phyloP scores from a whole-genome alignment of 768 basidiomycete species.

The Termitomyces sp. region DNA sequence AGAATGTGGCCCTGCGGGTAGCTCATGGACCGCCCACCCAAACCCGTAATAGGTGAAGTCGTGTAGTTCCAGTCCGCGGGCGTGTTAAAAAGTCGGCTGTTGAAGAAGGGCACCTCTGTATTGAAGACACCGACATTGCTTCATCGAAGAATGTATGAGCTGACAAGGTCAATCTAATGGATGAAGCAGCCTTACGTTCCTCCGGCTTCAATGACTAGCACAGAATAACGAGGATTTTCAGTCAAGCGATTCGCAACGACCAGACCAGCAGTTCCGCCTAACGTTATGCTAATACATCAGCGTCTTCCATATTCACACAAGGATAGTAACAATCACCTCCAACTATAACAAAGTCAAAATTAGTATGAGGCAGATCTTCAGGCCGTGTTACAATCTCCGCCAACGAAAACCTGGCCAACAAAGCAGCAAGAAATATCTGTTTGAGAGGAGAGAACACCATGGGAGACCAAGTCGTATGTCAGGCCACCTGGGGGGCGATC shows the following conservation, averaged over 20 bases:
- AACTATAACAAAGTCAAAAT: conserved; percentile 21
- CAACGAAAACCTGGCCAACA: background rate
- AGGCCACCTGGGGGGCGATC: background rate
- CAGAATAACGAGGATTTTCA: conserved; percentile 12
- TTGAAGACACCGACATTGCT: conserved; percentile 11
- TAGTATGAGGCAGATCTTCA: conserved; percentile 6
- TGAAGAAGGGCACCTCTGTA: conserved; percentile 16
- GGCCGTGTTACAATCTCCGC: conserved; percentile 3
- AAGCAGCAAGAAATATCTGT: background rate
- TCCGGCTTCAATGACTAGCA: conserved; percentile 17
- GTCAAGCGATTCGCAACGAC: conserved; percentile 16
- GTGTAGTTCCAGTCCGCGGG: conserved; percentile 17
- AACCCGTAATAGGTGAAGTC: conserved; percentile 8
- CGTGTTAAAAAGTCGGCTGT: conserved; percentile 10
- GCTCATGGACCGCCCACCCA: conserved; percentile 8
- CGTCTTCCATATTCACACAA: background rate
- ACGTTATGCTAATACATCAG: background rate
- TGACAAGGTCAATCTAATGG: background rate
- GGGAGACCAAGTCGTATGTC: background rate
- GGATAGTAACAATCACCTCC: conserved; percentile 13
- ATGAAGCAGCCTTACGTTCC: conserved; percentile 11
- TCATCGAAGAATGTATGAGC: background rate
- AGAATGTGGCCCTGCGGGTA: conserved; percentile 16
- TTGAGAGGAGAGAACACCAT: background rate
- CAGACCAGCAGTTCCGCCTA: conserved; percentile 18